phyloP scores from a whole-genome alignment of 106 monocot genomes.

The Vanilla planifolia region DNA sequence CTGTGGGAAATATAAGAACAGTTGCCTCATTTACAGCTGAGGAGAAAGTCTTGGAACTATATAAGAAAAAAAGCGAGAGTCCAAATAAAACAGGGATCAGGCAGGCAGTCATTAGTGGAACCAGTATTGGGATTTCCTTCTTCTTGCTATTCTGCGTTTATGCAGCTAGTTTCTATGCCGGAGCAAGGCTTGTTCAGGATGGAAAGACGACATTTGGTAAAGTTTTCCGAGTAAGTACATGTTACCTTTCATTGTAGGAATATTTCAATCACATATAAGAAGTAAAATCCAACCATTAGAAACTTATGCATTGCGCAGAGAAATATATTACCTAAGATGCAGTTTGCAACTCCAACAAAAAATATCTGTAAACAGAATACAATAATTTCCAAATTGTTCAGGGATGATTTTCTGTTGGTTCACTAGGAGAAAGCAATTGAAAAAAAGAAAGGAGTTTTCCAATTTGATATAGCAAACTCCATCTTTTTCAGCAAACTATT shows the following conservation, averaged over 20 bases:
- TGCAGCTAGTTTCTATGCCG: slow-evolving; percentile 14
- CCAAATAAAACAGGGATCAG: slow-evolving; percentile 5
- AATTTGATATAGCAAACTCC: neutral
- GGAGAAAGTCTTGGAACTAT: slow-evolving; percentile 11
- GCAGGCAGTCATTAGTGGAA: slow-evolving; percentile 12
- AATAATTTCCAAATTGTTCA: too few species aligned
- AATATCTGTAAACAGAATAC: too few species aligned
- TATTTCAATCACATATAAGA: neutral
- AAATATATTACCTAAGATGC: too few species aligned
- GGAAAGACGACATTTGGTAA: slow-evolving; percentile 17
- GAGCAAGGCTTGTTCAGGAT: slow-evolving; percentile 11
- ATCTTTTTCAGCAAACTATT: too few species aligned
- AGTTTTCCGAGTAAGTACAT: slow-evolving; percentile 10
- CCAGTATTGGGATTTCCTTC: slow-evolving; percentile 9
- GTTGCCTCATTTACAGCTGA: slow-evolving; percentile 10
- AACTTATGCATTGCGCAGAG: too few species aligned
- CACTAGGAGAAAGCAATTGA: too few species aligned
- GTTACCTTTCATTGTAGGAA: neutral
- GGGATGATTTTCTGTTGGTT: too few species aligned
- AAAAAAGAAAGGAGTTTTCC: too few species aligned
- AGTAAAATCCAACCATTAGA: too few species aligned
- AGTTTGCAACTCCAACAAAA: too few species aligned
- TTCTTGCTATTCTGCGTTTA: slow-evolving; percentile 12
- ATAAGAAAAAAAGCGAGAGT: slow-evolving; percentile 1
- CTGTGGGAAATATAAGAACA: slow-evolving; percentile 14